Conservation (phyloP, 148 eudicot species). For the Dysphania ambrosioides region DNA sequence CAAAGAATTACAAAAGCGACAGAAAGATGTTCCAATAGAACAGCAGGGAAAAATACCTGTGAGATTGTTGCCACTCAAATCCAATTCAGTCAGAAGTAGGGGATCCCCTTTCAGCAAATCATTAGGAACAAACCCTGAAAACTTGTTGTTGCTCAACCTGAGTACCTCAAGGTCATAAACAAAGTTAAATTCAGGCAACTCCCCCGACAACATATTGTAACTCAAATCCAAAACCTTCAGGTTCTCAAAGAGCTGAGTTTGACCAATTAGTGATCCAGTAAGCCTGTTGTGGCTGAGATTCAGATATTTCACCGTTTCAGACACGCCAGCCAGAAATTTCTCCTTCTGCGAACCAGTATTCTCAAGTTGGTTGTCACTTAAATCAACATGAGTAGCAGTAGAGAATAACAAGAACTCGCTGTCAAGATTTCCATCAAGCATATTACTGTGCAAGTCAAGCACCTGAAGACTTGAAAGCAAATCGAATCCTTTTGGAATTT, state of each 20-base stretch:
- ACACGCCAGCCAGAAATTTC: slow-evolving; percentile 60
- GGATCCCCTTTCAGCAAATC: slow-evolving; percentile 84
- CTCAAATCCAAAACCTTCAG: slow-evolving; percentile 86
- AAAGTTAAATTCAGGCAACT: slow-evolving; percentile 83
- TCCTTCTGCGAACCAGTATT: slow-evolving; percentile 43
- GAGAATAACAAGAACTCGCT: slow-evolving; percentile 60
- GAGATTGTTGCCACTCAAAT: slow-evolving; percentile 92
- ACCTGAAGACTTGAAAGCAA: slow-evolving; percentile 55
- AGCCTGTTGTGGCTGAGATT: slow-evolving; percentile 88
- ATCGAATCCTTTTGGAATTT: slow-evolving; percentile 76
- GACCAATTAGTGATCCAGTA: slow-evolving; percentile 67
- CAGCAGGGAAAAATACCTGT: slow-evolving; percentile 47
- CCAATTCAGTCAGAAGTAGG: slow-evolving; percentile 81
- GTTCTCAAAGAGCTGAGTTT: slow-evolving; percentile 66
- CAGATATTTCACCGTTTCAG: slow-evolving; percentile 59
- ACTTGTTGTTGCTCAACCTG: slow-evolving; percentile 72
- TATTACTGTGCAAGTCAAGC: slow-evolving; percentile 82
- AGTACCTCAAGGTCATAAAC: slow-evolving; percentile 91
- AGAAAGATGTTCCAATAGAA: background rate
- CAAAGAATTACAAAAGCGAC: background rate
- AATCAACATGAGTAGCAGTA: slow-evolving; percentile 65
- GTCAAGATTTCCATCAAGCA: slow-evolving; percentile 67
- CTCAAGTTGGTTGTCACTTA: slow-evolving; percentile 65
- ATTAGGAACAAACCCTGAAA: slow-evolving; percentile 84
- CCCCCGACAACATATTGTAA: slow-evolving; percentile 80